phyloP scores from a whole-genome alignment of 2,329 filamentous ascomycete genomes.

The Aspergillus latus region DNA sequence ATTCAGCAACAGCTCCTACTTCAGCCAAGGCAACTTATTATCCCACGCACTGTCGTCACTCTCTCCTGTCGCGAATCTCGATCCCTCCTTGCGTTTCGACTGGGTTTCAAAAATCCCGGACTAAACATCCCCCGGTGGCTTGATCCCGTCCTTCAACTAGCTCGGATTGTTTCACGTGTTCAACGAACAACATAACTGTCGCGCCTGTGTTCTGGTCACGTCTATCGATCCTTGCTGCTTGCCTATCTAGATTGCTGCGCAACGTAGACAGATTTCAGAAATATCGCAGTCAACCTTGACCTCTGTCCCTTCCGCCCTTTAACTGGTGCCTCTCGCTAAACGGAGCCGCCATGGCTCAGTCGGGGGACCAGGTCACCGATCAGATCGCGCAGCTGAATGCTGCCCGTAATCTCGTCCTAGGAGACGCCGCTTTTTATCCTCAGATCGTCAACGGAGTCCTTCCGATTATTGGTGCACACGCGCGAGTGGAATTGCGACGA shows the following conservation, averaged over 20 bases:
- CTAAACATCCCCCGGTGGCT: neutral
- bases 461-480: conserved; percentile 77
- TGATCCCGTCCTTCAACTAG: neutral
- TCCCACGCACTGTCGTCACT: conserved; percentile 1
- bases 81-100: neutral
- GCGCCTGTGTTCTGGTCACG: conserved; percentile 10
- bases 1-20: conserved; percentile 3
- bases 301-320: neutral
- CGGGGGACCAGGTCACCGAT: conserved; percentile 62
- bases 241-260: conserved; percentile 2
- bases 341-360: conserved; percentile 52
- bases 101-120: neutral
- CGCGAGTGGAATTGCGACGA: conserved; percentile 78
- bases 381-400: conserved; percentile 86
- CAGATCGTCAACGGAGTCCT: conserved; percentile 89
- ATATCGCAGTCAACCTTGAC: neutral
- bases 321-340: conserved; percentile 9
- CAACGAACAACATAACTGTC: conserved; percentile 9
- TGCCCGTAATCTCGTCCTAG: conserved; percentile 84
- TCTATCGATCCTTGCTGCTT: neutral
- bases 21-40: neutral
- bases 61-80: neutral
- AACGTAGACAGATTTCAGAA: conserved; percentile 14
- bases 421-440: conserved; percentile 83
- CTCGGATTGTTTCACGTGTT: conserved; percentile 8